phyloP scores from a whole-genome alignment of 768 basidiomycete species.

The Mycena maculata region DNA sequence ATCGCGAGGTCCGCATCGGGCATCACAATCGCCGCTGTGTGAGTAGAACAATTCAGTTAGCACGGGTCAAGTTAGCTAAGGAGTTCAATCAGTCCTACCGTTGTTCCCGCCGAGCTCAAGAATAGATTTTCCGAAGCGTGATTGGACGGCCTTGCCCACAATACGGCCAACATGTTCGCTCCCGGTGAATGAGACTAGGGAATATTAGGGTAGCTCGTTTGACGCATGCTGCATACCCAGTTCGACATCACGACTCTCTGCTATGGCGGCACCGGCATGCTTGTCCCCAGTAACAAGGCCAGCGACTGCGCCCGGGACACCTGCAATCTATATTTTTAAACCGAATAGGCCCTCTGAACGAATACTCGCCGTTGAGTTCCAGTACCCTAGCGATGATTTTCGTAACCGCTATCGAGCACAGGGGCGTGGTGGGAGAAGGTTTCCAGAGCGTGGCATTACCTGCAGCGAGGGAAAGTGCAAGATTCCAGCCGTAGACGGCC shows the following conservation, averaged over 20 bases:
- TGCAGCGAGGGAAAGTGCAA: slow-evolving; percentile 86
- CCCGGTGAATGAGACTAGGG: slow-evolving; percentile 92
- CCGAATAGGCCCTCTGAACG: neutral
- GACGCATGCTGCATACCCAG: slow-evolving; percentile 63
- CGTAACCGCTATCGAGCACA: slow-evolving; percentile 92
- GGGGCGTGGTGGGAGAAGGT: slow-evolving; percentile 88
- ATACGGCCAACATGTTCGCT: slow-evolving; percentile 88
- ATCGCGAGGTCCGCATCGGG: slow-evolving; percentile 92
- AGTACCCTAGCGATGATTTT: slow-evolving; percentile 85
- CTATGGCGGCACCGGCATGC: slow-evolving; percentile 82
- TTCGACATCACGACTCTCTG: slow-evolving; percentile 78
- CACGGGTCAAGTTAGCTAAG: slow-evolving; percentile 28
- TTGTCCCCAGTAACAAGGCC: slow-evolving; percentile 86
- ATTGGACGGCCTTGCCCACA: slow-evolving; percentile 90
- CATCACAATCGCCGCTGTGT: slow-evolving; percentile 94
- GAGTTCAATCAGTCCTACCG: slow-evolving; percentile 60
- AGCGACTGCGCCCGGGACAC: slow-evolving; percentile 84
- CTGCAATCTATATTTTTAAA: slow-evolving; percentile 21
- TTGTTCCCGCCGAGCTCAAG: slow-evolving; percentile 97
- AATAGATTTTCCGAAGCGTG: slow-evolving; percentile 89
- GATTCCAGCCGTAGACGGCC: slow-evolving; percentile 95
- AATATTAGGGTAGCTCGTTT: slow-evolving; percentile 23
- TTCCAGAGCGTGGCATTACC: slow-evolving; percentile 98
- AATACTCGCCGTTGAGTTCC: slow-evolving; percentile 69
- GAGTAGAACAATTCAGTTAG: slow-evolving; percentile 34